Evolutionary conservation across 73 alveolate species (phyloP).

Genomic region (Paramecium bursaria): DNA sequence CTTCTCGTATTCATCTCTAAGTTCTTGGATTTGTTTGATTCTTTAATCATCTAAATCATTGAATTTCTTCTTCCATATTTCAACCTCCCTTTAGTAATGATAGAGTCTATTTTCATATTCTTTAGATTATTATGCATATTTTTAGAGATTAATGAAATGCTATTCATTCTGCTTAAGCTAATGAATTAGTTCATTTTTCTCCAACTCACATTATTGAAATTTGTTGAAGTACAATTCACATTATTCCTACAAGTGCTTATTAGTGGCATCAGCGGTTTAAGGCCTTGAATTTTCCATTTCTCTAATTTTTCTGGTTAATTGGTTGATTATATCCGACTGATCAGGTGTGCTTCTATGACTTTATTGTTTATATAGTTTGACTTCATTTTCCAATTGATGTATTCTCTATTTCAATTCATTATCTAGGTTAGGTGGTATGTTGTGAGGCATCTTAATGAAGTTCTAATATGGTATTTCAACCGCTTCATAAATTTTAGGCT

Average conservation of each 20-base stretch:
- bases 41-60: not conserved
- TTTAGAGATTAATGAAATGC: not conserved
- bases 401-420: not conserved
- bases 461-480: slow-evolving; percentile 46
- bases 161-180: slow-evolving; percentile 9
- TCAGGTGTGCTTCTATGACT: not conserved
- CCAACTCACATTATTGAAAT: slow-evolving; percentile 19
- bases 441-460: not conserved
- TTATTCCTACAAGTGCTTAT: slow-evolving; percentile 13
- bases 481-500: slow-evolving; percentile 56
- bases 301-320: slow-evolving; percentile 23
- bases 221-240: slow-evolving; percentile 47
- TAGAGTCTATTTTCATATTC: not conserved
- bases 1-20: slow-evolving; percentile 20
- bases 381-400: slow-evolving; percentile 9
- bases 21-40: slow-evolving; percentile 5
- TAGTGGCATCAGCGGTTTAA: slow-evolving; percentile 28
- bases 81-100: not conserved
- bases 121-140: not conserved
- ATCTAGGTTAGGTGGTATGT: not conserved
- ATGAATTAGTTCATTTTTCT: slow-evolving; percentile 31
- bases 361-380: not conserved
- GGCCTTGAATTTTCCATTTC: slow-evolving; percentile 16
- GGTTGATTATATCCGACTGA: slow-evolving; percentile 25
- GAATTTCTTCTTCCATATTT: slow-evolving; percentile 4